Evolutionary conservation across 2,329 filamentous ascomycete species (phyloP), one percentile per base, ranked within the genome.

Genomic region (Sporothrix protearum): DNA sequence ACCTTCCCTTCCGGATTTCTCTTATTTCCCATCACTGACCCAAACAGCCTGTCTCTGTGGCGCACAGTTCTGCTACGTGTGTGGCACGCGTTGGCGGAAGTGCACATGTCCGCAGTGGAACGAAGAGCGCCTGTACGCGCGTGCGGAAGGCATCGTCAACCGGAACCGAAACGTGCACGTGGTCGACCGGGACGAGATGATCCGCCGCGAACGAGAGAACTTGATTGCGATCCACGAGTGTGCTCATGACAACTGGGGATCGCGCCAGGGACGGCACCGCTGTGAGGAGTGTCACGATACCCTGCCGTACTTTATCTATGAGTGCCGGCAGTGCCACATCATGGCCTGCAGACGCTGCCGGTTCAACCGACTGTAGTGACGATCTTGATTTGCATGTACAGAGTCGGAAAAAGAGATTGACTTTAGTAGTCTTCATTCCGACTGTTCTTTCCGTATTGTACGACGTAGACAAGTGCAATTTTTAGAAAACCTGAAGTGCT

Each of bases 1-100:
- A 2, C 16, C 68, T 53, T 63, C 30, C 42, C n/a, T 51, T 8
- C 36, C n/a, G n/a, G 6, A 10, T 39, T 33, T n/a, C 30, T 53
- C 6, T 42, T 57, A 19, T 9, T 19, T 36, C 22, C 36, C 30
- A 5, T 6, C n/a, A 10, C 59, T 63, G 7, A 45, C n/a, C n/a
- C 61, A 19, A 42, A n/a, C 39, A 81, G 86, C 82, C 0, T 88
- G 85, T 67, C 77, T 68, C 1, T 88, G 86, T 67, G 75, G 79
- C 0, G 75, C 78, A 0, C 39, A 86, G n/a, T 88, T 87, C 74
- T 87, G 85, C 74, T 86, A 86, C 51, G 19, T 77, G 0, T 87
- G 85, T 55, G 84, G 84, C 4, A 16, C 22, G 0, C 2, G 0
- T 3, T 86, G 84, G 84, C 82, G 81, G 33, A 77, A 59, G 0